Base-by-base conservation (phyloP, 2,329 filamentous ascomycete species). In the Colletotrichum tamarilloi region DNA sequence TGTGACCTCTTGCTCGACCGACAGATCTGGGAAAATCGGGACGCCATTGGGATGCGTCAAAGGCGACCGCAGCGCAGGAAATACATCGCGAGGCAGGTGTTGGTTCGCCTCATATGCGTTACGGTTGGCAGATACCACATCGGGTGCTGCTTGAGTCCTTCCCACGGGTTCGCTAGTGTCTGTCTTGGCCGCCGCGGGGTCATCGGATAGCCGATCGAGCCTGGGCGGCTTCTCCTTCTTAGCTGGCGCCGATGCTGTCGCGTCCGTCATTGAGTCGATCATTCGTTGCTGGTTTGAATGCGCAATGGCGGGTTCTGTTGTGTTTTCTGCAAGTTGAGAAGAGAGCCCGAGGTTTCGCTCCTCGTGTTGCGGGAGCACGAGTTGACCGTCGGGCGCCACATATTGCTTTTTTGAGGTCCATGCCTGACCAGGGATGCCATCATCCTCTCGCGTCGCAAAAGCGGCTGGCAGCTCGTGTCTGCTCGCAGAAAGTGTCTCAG, bases 1-100 rank as follows among this genome's bases (percentile, higher is more conserved):
- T n/a, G 75, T 73, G 19, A 82, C 80, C 72, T 84, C 81, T 65
- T 84, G 81, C 3, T 74, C 73, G 5, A 80, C 74, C 5, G 83
- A 82, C 30, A 84, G 70, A 12, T 76, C 72, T 6, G 83, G 83
- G 46, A 84, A 84, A 22, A 84, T 83, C 22, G 77, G 78, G 8
- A 78, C 55, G 5, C 83, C 82, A 58, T 84, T 84, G 16, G 82
- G 83, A 62, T 84, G 82, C 0, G 79, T 82, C 66, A 84, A 74
- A n/a, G 79, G 81, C 8, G 78, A 76, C 6, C 76, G 73, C 5
- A 80, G 57, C 5, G 80, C 77, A 19, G 38, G 3, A 7, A 35
- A 32, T 11, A 16, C 16, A 42, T 42, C 32, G 16, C 8, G 46
- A 26, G 30, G 12, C 35, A 57, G 42, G n/a, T 35, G 26, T 14